Base-by-base conservation (phyloP, 208 protist species). In the Crithidia thermophila region DNA sequence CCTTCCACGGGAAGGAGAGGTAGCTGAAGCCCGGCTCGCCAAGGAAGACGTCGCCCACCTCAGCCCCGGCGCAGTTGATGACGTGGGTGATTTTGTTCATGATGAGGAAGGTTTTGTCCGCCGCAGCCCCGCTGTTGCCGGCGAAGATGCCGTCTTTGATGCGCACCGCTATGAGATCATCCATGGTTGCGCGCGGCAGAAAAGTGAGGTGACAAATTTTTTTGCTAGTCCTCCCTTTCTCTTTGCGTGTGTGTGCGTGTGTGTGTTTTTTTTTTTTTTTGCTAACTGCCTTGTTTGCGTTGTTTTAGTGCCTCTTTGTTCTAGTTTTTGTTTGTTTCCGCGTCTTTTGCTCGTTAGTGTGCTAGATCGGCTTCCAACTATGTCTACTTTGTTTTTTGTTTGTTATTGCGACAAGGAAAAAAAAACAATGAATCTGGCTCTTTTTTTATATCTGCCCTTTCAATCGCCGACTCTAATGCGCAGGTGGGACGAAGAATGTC, bases 61-160 rank as follows among this genome's bases (percentile, higher is more conserved):
- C 91, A 4, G 77, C 88, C 28, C 87, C 92, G 9, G 91, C 87
- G 66, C 94, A 98, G 77, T 98, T 98, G 43, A 98, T 82, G 39
- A 98, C 76, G 69, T 98, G 91, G 14, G 86, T 94, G 56, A 98
- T 93, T 65, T 98, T 98, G 67, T 98, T 98, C 76, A 96, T 90
- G 11, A 68, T 68, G 30, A 98, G 72, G 63, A 98, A 96, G 31
- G 96, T 90, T 46, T 87, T 82, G 49, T 98, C 92, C 50, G 90
- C 85, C 11, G 88, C 85, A 11, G 87, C 88, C 25, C 82, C 78
- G 11, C 80, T 68, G 68, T 98, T 98, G 45, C 94, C 94, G 5
- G 86, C 88, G 72, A 98, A 98, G 68, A 98, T 89, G 36, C 94
- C 94, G 76, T 98, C 94, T 62, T 96, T 97, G 51, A 98, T 89